Percentiles rank a stretch among this genome's conserved stretches.
phyloP scores from a whole-genome alignment of 768 basidiomycete genomes.

The Mycena haematopus region DNA sequence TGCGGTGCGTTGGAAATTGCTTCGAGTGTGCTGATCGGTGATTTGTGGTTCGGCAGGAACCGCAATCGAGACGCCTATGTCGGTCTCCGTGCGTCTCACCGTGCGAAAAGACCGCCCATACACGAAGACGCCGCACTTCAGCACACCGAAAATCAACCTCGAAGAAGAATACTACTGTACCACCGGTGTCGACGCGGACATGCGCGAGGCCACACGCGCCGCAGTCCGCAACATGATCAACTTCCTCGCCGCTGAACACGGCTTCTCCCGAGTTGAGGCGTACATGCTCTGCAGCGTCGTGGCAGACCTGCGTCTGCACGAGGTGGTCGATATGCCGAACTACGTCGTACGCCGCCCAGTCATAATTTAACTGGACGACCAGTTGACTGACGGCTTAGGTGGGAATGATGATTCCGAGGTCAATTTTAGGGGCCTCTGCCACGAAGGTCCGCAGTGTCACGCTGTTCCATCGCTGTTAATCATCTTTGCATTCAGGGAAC shows the following conservation, averaged over 20 bases:
- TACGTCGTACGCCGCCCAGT: conserved; percentile 49
- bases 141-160: conserved; percentile 37
- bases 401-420: conserved; percentile 33
- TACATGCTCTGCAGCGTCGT: conserved; percentile 70
- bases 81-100: conserved; percentile 58
- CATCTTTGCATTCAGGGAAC: conserved; percentile 3
- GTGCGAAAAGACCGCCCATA: conserved; percentile 63
- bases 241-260: conserved; percentile 51
- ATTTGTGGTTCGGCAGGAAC: conserved; percentile 47
- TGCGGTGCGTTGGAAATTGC: conserved; percentile 48
- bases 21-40: not conserved
- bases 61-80: conserved; percentile 70
- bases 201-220: conserved; percentile 59
- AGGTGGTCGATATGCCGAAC: conserved; percentile 75
- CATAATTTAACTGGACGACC: not conserved
- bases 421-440: conserved; percentile 13
- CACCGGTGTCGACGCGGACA: conserved; percentile 62
- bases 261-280: conserved; percentile 52
- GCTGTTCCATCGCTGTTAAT: not conserved
- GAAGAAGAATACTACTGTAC: conserved; percentile 59
- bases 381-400: conserved; percentile 14
- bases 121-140: conserved; percentile 65
- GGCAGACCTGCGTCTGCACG: conserved; percentile 64
- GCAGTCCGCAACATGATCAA: conserved; percentile 66
- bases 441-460: not conserved